These are phyloP conservation scores for Fusarium hainanense DNA, from an alignment of 2,329 filamentous ascomycete genomes.

Conservation along the genomic window DNA sequence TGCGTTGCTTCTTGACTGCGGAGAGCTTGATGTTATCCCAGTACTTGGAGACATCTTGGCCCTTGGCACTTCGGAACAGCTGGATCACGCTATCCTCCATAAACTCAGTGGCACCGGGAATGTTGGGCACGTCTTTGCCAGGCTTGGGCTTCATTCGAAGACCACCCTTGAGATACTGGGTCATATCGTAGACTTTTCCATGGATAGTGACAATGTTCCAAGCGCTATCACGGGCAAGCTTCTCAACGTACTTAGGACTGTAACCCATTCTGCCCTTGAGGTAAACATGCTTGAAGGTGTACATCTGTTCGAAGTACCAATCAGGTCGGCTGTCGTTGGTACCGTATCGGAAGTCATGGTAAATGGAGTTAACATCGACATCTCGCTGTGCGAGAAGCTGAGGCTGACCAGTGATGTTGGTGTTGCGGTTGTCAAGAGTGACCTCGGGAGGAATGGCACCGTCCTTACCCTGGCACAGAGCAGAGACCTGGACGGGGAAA, in stretches of 20 bases:
- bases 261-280: constrained; percentile 91
- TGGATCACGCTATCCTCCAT: constrained; percentile 80
- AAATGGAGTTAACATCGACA: constrained; percentile 78
- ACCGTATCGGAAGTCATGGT: constrained; percentile 92
- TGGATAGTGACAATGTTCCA: constrained; percentile 83
- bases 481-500: constrained; percentile 94
- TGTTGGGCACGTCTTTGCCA: constrained; percentile 60
- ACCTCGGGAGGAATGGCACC: constrained; percentile 75
- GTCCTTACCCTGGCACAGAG: constrained; percentile 83
- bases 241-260: constrained; percentile 79
- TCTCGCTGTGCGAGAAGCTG: constrained; percentile 66
- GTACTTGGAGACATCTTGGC: constrained; percentile 83
- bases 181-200: constrained; percentile 87
- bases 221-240: constrained; percentile 70
- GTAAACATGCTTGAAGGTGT: constrained; percentile 79
- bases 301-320: constrained; percentile 93
- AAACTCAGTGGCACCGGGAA: constrained; percentile 74
- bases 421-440: constrained; percentile 83
- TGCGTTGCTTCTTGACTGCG: constrained; percentile 67
- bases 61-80: constrained; percentile 81
- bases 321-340: constrained; percentile 85
- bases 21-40: constrained; percentile 79
- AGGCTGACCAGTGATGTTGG: constrained; percentile 78
- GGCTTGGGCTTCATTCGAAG: constrained; percentile 69
- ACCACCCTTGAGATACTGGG: constrained; percentile 82